A percentile compares a stretch with the other conserved stretches of the same genome.
phyloP scores from a whole-genome alignment of 345 rosid species.

The Brassica napus region Da-Ae NC_063445.1:56797001-56797500 shows the following conservation, averaged over 20 bases:
- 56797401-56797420: too few relatives aligned
- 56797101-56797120: too few relatives aligned
- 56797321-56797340: too few relatives aligned
- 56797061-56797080: neutral
- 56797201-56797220: neutral
- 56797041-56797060: too few relatives aligned
- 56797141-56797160: neutral
- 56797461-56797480: too few relatives aligned
- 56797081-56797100: constrained; percentile 1
- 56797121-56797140: neutral
- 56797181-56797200: neutral
- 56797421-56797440: too few relatives aligned
- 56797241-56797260: neutral
- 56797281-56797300: neutral
- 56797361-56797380: too few relatives aligned
- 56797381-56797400: too few relatives aligned
- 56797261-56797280: neutral
- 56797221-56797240: neutral
- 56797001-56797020: neutral
- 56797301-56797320: too few relatives aligned
- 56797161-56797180: neutral
- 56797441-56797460: too few relatives aligned
- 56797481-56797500: neutral
- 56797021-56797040: too few relatives aligned
- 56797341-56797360: too few relatives aligned